A percentile compares a stretch with the other conserved stretches of the same genome.
Evolutionary conservation across 164 flowering plant species (phyloP).

Genomic region (Dillenia suffruticosa): DNA sequence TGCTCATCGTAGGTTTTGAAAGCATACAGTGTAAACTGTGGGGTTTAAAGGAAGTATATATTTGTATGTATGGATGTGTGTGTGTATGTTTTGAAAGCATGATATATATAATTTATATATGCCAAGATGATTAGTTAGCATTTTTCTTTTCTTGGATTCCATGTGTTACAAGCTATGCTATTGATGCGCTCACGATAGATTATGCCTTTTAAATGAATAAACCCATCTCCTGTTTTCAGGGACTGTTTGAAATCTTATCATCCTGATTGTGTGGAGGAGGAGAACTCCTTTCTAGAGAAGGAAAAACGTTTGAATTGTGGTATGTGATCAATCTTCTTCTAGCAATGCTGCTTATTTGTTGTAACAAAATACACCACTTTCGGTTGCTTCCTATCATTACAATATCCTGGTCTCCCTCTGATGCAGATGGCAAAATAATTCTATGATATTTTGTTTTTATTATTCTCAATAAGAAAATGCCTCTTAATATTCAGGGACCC

Average conservation of each 20-base stretch:
- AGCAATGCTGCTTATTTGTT: not conserved
- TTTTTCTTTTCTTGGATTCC: not conserved
- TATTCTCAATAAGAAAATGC: too few species aligned
- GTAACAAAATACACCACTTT: not conserved
- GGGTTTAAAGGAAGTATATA: too few species aligned
- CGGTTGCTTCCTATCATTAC: not conserved
- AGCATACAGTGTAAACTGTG: too few species aligned
- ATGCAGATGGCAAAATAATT: too few species aligned
- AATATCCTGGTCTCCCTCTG: not conserved
- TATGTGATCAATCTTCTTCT: conserved; percentile 23
- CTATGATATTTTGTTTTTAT: too few species aligned
- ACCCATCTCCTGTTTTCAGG: conserved; percentile 27
- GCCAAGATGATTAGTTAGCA: too few species aligned
- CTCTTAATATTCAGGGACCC: too few species aligned
- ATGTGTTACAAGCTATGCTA: not conserved
- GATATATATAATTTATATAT: too few species aligned
- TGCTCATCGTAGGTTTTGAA: too few species aligned
- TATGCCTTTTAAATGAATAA: not conserved
- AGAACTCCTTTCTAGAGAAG: conserved; percentile 27
- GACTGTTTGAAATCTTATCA: conserved; percentile 67
- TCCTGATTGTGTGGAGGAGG: conserved; percentile 54
- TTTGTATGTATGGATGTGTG: too few species aligned
- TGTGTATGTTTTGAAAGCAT: too few species aligned
- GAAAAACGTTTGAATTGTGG: conserved; percentile 52
- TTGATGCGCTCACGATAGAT: not conserved